phyloP scores from a whole-genome alignment of 1,284 basidiomycete species.

The Ganoderma lingzhi region DNA sequence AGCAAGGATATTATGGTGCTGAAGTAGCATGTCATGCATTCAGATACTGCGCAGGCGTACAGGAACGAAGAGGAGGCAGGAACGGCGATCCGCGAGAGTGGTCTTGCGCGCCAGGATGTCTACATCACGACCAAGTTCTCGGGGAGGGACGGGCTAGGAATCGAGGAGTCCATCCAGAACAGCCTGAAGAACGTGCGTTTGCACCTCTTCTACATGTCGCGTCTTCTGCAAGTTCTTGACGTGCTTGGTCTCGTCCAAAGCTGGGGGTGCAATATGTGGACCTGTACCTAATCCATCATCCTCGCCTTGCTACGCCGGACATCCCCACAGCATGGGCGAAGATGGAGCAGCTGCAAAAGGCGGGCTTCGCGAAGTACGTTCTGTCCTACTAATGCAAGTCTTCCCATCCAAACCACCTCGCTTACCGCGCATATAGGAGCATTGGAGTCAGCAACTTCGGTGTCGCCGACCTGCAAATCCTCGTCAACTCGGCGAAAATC shows the following conservation, averaged over 20 bases:
- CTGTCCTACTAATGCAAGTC: background rate
- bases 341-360: conserved; percentile 70
- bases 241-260: conserved; percentile 42
- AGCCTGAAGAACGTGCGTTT: conserved; percentile 39
- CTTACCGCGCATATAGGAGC: conserved; percentile 53
- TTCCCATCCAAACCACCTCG: background rate
- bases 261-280: conserved; percentile 76
- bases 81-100: conserved; percentile 46
- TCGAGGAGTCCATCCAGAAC: conserved; percentile 43
- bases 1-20: too few relatives aligned
- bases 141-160: conserved; percentile 50
- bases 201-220: background rate
- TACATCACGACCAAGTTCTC: conserved; percentile 64
- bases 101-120: conserved; percentile 44
- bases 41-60: conserved; percentile 46
- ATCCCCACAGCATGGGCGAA: conserved; percentile 68
- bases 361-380: conserved; percentile 66
- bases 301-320: conserved; percentile 52
- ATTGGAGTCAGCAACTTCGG: conserved; percentile 86
- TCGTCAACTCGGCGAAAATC: conserved; percentile 65
- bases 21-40: background rate
- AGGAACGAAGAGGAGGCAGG: conserved; percentile 51
- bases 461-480: conserved; percentile 62
- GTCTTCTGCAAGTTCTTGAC: background rate
- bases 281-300: conserved; percentile 75